phyloP scores from a whole-genome alignment of 108 stramenopile species.

The Cyclotella atomus region DNA sequence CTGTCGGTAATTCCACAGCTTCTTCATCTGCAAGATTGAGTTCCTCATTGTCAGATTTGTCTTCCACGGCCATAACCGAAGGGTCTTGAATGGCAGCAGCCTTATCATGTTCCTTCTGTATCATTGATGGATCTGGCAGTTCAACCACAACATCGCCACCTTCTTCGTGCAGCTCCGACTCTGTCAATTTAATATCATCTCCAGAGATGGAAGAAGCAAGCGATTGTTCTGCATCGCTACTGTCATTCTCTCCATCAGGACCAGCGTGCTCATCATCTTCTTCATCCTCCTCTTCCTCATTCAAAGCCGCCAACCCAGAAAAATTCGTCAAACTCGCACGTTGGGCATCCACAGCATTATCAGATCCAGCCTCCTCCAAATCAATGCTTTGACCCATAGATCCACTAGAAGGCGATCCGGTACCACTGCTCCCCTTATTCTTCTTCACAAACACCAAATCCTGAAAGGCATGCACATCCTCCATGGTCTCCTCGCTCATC shows the following conservation, averaged over 20 bases:
- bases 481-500: conserved; percentile 71
- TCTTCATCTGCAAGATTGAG: conserved; percentile 9
- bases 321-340: background rate
- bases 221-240: conserved; percentile 7
- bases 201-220: conserved; percentile 19
- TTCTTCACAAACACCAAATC: conserved; percentile 46
- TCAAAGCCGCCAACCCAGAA: conserved; percentile 17
- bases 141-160: conserved; percentile 7
- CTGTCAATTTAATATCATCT: background rate
- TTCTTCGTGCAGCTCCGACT: background rate
- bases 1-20: background rate
- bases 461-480: conserved; percentile 73
- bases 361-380: background rate
- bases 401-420: background rate
- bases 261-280: conserved; percentile 13
- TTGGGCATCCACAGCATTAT: background rate
- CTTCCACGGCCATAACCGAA: conserved; percentile 18
- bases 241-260: background rate
- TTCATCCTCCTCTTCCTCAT: conserved; percentile 28
- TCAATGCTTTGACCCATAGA: background rate
- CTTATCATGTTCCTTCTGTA: conserved; percentile 7
- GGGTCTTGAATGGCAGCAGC: background rate
- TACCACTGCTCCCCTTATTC: background rate
- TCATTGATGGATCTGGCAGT: conserved; percentile 6
- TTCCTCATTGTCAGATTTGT: conserved; percentile 15